These are phyloP conservation scores for Mycena galericulata DNA, from an alignment of 768 basidiomycete genomes.

Conservation along the genomic window DNA sequence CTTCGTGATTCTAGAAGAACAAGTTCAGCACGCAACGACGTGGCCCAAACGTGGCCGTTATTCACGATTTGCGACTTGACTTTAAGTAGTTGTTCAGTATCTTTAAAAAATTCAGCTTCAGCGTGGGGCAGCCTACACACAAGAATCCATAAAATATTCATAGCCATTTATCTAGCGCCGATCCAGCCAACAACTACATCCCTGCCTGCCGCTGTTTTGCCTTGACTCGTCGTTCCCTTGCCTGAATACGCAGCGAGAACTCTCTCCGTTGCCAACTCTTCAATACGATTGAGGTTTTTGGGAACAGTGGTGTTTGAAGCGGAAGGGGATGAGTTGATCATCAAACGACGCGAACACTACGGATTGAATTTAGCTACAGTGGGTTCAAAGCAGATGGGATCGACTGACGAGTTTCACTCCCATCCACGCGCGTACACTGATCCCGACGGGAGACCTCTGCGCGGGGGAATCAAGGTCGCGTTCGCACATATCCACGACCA, in stretches of 20 bases:
- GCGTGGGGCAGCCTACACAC: background rate
- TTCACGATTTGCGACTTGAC: background rate
- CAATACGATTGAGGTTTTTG: slow-evolving; percentile 67
- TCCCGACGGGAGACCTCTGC: slow-evolving; percentile 61
- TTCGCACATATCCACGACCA: slow-evolving; percentile 83
- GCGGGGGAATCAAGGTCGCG: slow-evolving; percentile 57
- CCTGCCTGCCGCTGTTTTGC: slow-evolving; percentile 53
- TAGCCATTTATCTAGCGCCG: slow-evolving; percentile 14
- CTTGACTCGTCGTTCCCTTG: slow-evolving; percentile 39
- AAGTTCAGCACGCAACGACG: no score
- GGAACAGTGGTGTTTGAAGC: slow-evolving; percentile 70
- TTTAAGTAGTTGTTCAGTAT: no score
- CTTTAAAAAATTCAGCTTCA: no score
- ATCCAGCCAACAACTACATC: slow-evolving; percentile 51
- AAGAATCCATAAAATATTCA: background rate
- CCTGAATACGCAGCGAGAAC: slow-evolving; percentile 73
- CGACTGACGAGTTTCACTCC: slow-evolving; percentile 78
- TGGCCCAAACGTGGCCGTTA: no score
- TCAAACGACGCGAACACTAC: slow-evolving; percentile 72
- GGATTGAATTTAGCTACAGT: background rate
- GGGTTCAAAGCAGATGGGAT: background rate
- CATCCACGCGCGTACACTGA: slow-evolving; percentile 82
- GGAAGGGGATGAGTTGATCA: slow-evolving; percentile 58
- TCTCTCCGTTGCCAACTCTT: slow-evolving; percentile 80
- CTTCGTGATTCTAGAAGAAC: no score